Base-by-base conservation (phyloP, 106 monocot species). In the Phalaenopsis aphrodite region DNA sequence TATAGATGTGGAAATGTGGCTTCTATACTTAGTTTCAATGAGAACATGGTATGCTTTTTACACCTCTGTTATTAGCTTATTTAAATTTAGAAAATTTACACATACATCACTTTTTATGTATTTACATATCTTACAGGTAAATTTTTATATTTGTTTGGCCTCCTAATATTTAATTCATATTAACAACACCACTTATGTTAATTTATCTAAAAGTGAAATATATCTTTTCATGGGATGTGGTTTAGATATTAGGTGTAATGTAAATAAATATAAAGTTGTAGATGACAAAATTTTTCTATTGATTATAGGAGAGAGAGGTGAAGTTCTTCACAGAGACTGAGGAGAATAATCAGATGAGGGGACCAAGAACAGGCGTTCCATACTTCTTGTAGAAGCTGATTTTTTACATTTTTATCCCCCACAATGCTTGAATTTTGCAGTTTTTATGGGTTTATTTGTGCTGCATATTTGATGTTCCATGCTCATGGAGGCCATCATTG, bases 1-100 rank as follows among this genome's bases (percentile, higher is more conserved):
- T 97, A 97, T 72, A 84, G 97, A 57, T 97, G 97, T 90, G 97
- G 97, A 16, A 97, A 94, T 79, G 97, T 97, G 1, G 97, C 97
- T 71, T 92, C 97, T 17, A 97, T 97, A 81, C 84, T 97, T 49
- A 97, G 94, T 82, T 97, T 97, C 86, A 94, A 92, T 71, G 97
- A 97, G 79, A 97, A 90, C 14, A 97, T 97, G 97, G 97, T 94
- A 90, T 82, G 80, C 52, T 12, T n/a, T 41, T 10, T 45, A 15
- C 49, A 52, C n/a, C 10, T 21, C 12, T 24, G 41, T 23, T 56
- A 14, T 15, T 52, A 46, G 5, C 56, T 49, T 52, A 0, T 61
- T 55, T 42, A 5, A 39, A 39, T 72, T 83, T 4, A 3, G 18
- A 61, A 9, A 15, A 23, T 57, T 21, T 52, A 65, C 56, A 15